Evolutionary conservation across 352 stramenopile species (phyloP).

Genomic region (Globisporangium echinulatum): DNA sequence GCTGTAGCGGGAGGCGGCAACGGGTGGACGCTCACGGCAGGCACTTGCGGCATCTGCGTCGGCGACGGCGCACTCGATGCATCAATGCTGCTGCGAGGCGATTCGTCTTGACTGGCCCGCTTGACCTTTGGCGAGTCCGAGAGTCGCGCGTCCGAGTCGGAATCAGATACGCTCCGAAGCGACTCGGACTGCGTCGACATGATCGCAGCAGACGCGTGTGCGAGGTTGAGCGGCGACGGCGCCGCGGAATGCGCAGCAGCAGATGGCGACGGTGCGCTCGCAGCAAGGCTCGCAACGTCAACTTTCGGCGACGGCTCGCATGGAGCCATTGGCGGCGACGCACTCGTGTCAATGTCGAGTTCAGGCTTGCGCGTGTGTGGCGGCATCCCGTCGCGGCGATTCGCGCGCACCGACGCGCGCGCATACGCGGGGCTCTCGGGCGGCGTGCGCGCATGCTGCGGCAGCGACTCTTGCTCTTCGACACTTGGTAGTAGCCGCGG

Average conservation of each 20-base stretch:
- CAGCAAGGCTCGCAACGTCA: neutral
- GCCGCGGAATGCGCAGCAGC: neutral
- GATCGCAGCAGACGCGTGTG: conserved; percentile 7
- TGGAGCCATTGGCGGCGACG: neutral
- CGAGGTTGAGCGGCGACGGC: conserved; percentile 9
- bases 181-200: conserved; percentile 8
- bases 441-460: conserved; percentile 4
- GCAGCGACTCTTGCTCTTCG: conserved; percentile 4
- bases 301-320: neutral
- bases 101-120: too few species aligned
- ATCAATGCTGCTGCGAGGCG: neutral
- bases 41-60: neutral
- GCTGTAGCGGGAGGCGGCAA: neutral
- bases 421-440: conserved; percentile 9
- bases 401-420: conserved; percentile 6
- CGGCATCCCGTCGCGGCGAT: neutral
- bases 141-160: too few species aligned
- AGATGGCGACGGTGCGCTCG: neutral
- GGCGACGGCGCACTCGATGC: neutral
- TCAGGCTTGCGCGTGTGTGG: conserved; percentile 2
- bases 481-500: conserved; percentile 6
- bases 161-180: neutral
- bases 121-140: too few species aligned
- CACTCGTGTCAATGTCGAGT: conserved; percentile 12
- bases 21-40: neutral